phyloP scores from a whole-genome alignment of 75 land plant genomes.

The Pinus albicaulis region DNA sequence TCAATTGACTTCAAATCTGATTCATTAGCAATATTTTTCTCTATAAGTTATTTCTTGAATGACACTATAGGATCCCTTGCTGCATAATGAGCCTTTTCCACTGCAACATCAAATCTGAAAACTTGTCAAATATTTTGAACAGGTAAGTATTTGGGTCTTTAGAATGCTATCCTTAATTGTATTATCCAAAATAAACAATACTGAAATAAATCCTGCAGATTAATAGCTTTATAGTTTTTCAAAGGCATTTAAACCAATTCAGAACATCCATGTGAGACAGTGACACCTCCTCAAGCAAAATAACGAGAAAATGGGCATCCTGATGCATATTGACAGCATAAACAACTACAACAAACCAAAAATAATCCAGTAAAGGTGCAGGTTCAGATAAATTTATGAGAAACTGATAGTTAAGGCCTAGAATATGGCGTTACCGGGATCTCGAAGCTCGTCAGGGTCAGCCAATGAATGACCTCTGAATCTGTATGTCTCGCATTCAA shows the following conservation, averaged over 20 bases:
- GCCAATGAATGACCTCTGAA: constrained; percentile 98
- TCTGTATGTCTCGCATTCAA: constrained; percentile 96
- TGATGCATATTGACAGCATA: neutral
- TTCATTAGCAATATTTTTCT: constrained; percentile 78
- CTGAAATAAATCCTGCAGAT: neutral
- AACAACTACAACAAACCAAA: neutral
- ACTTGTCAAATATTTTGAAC: neutral
- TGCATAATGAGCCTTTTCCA: constrained; percentile 90
- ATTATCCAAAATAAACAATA: neutral
- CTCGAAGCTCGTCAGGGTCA: constrained; percentile 97
- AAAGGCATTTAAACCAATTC: neutral
- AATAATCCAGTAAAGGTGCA: neutral
- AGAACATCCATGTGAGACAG: neutral
- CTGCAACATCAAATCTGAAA: constrained; percentile 42
- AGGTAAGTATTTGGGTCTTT: neutral
- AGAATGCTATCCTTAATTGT: neutral
- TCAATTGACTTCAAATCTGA: constrained; percentile 85
- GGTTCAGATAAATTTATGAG: neutral
- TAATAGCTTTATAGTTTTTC: neutral
- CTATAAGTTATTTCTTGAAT: constrained; percentile 82
- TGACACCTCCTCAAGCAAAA: neutral
- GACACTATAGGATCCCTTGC: constrained; percentile 85
- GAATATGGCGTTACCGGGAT: constrained; percentile 58
- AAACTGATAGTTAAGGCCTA: neutral
- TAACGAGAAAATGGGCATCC: neutral